Percentiles rank a stretch among this genome's conserved stretches.
phyloP scores from a whole-genome alignment of 345 rosid genomes.

The Dipteronia dyeriana region DNA sequence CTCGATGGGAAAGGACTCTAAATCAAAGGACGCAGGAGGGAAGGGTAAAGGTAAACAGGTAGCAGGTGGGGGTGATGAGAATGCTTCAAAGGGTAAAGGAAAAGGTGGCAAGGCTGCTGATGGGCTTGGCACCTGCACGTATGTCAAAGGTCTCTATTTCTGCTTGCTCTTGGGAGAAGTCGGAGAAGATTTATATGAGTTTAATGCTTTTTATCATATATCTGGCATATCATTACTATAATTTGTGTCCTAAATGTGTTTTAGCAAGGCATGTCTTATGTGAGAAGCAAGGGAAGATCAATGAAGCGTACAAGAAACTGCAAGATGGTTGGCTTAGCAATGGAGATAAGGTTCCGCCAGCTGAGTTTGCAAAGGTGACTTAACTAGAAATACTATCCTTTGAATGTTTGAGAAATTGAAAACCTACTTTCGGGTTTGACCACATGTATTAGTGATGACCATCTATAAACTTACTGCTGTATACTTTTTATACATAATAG shows the following conservation, averaged over 20 bases:
- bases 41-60: constrained; percentile 93
- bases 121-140: constrained; percentile 97
- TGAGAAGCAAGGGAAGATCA: constrained; percentile 96
- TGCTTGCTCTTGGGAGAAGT: background rate
- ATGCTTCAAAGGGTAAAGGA: constrained; percentile 86
- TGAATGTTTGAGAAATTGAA: background rate
- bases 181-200: background rate
- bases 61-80: constrained; percentile 68
- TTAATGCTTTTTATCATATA: background rate
- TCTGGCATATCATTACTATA: background rate
- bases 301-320: constrained; percentile 92
- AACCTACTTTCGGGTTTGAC: background rate
- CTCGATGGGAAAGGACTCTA: constrained; percentile 67
- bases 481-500: background rate
- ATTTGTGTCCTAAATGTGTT: background rate
- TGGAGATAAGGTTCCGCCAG: constrained; percentile 96
- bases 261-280: constrained; percentile 84
- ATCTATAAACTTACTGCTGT: background rate
- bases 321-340: constrained; percentile 92
- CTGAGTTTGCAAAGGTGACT: constrained; percentile 93
- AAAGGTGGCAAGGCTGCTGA: constrained; percentile 81
- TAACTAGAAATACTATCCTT: background rate
- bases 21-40: constrained; percentile 53
- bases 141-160: constrained; percentile 70
- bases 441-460: background rate